phyloP scores from a whole-genome alignment of 1,284 basidiomycete species.

The Schizophyllum commune region DNA sequence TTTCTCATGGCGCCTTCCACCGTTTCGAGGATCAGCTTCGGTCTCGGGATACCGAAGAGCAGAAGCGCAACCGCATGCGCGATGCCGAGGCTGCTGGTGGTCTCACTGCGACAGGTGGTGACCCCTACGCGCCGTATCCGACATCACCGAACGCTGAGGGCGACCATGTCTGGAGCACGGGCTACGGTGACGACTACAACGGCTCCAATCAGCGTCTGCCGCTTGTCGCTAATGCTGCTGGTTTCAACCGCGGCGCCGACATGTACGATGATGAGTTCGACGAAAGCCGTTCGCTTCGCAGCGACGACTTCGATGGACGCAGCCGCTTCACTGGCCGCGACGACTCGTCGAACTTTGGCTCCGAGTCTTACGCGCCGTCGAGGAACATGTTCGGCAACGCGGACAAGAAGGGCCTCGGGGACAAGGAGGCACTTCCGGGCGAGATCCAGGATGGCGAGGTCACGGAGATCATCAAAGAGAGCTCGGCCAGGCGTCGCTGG shows the following conservation, averaged over 20 bases:
- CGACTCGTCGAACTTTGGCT: conserved; percentile 77
- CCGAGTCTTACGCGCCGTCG: conserved; percentile 88
- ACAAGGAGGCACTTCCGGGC: conserved; percentile 76
- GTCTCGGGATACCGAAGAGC: conserved; percentile 76
- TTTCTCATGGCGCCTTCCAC: conserved; percentile 85
- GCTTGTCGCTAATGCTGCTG: conserved; percentile 74
- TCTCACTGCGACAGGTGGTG: conserved; percentile 61
- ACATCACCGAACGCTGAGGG: conserved; percentile 34
- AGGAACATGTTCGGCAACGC: conserved; percentile 88
- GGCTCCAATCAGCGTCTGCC: conserved; percentile 56
- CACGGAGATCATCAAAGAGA: conserved; percentile 80
- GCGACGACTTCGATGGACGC: conserved; percentile 68
- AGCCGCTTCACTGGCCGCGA: conserved; percentile 72
- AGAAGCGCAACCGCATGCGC: conserved; percentile 65
- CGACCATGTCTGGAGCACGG: conserved; percentile 11
- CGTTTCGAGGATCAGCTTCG: conserved; percentile 85
- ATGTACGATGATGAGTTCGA: conserved; percentile 74
- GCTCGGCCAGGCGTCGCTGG: conserved; percentile 79
- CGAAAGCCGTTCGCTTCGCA: conserved; percentile 68
- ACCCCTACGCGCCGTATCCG: conserved; percentile 72
- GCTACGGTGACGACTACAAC: conserved; percentile 44
- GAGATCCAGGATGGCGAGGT: conserved; percentile 82
- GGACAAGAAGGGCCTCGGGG: conserved; percentile 63
- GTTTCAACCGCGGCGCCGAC: conserved; percentile 57
- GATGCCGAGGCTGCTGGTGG: conserved; percentile 73